These are phyloP conservation scores for Crithidia mellificae DNA, from an alignment of 208 protist genomes.

Conservation along the genomic window DNA sequence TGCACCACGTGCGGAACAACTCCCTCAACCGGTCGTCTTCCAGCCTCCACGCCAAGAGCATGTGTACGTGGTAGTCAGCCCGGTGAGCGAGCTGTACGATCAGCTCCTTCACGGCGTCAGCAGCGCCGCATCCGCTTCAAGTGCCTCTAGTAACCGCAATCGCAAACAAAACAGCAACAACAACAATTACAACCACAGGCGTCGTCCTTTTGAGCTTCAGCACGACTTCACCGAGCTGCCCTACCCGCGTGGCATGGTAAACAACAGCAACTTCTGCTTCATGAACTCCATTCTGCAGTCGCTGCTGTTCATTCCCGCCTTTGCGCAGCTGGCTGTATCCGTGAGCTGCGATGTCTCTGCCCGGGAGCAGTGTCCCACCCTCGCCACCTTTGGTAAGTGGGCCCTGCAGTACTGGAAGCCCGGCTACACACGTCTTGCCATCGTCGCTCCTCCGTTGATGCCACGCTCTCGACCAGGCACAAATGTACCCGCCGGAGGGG, in stretches of 20 bases:
- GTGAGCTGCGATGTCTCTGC: slow-evolving; percentile 31
- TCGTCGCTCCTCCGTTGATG: slow-evolving; percentile 17
- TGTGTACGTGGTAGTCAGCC: slow-evolving; percentile 16
- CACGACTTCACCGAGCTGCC: slow-evolving; percentile 39
- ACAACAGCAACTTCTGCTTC: slow-evolving; percentile 85
- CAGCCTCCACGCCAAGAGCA: slow-evolving; percentile 25
- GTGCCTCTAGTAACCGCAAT: neutral
- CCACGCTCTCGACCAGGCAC: neutral
- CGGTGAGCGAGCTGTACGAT: slow-evolving; percentile 19
- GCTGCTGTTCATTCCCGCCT: slow-evolving; percentile 61
- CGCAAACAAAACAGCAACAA: neutral
- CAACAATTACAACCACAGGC: neutral
- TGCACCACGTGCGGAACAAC: neutral
- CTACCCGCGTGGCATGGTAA: slow-evolving; percentile 66
- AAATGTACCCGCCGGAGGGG: neutral
- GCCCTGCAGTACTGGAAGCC: slow-evolving; percentile 73
- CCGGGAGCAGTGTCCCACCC: slow-evolving; percentile 40
- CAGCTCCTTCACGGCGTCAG: neutral
- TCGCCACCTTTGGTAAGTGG: slow-evolving; percentile 64
- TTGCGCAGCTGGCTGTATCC: slow-evolving; percentile 70
- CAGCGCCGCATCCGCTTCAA: neutral
- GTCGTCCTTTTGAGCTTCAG: slow-evolving; percentile 28
- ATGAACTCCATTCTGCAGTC: slow-evolving; percentile 82
- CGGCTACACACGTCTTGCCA: slow-evolving; percentile 27
- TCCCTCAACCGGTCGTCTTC: neutral